Conservation (phyloP, 495 filamentous ascomycete species). For the Neurospora sp. region DNA sequence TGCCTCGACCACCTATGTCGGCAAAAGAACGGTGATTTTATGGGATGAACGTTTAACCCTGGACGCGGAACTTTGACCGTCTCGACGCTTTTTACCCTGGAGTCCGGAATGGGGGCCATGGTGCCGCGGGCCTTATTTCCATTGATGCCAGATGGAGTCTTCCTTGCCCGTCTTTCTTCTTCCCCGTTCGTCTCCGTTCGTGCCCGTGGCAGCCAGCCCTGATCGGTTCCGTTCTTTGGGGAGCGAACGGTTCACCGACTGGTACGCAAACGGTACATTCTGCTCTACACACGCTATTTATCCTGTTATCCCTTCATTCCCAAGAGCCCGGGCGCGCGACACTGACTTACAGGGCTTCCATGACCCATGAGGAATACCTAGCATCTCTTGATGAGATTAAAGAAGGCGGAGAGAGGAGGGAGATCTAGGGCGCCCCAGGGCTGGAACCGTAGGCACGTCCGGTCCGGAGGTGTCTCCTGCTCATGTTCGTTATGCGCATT, state of each 20-base stretch:
- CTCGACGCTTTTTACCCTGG: background rate
- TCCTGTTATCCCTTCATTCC: background rate
- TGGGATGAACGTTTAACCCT: background rate
- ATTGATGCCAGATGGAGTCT: background rate
- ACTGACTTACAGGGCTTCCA: background rate
- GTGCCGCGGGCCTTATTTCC: background rate
- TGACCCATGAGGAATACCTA: background rate
- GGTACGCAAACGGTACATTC: background rate
- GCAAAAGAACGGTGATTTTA: slow-evolving; percentile 7
- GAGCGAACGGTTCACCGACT: background rate
- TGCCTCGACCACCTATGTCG: slow-evolving; percentile 7
- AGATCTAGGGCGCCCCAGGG: background rate
- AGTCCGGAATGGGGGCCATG: background rate
- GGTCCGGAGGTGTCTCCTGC: background rate
- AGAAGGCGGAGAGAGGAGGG: background rate
- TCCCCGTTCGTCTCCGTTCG: background rate
- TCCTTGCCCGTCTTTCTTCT: background rate
- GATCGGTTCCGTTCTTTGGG: background rate
- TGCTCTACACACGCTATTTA: background rate
- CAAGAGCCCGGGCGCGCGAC: background rate
- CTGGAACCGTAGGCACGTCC: background rate
- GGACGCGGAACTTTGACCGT: slow-evolving; percentile 6
- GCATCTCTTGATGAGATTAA: background rate
- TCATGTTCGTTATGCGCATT: background rate
- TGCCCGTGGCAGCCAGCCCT: background rate